Percentiles rank a stretch among this genome's conserved stretches.
Conservation (phyloP, 2,329 filamentous ascomycete species). For the Trichoderma koningii region DNA sequence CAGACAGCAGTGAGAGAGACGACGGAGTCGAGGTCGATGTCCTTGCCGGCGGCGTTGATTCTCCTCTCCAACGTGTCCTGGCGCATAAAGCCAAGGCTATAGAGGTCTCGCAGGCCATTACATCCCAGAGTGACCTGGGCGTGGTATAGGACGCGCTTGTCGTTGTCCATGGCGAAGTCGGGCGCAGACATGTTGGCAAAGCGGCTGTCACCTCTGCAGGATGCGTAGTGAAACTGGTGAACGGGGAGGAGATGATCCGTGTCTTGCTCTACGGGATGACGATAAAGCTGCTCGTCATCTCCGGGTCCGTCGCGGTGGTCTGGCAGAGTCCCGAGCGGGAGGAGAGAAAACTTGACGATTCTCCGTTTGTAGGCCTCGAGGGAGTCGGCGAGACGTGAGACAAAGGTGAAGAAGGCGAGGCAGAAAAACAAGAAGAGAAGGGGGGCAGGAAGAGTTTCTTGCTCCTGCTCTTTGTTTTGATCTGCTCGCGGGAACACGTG, state of each 20-base stretch:
- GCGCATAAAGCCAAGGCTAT: conserved; percentile 33
- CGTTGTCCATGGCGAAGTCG: conserved; percentile 31
- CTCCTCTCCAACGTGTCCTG: conserved; percentile 34
- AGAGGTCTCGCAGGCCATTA: conserved; percentile 30
- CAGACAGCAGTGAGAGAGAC: conserved; percentile 36
- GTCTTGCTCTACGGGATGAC: neutral
- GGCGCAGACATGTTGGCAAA: neutral
- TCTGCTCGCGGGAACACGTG: conserved; percentile 18
- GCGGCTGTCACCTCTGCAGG: neutral
- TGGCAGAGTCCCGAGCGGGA: neutral
- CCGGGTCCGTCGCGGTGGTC: neutral
- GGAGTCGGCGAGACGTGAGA: neutral
- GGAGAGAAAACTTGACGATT: conserved; percentile 5
- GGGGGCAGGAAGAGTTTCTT: neutral
- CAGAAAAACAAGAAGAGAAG: conserved; percentile 13
- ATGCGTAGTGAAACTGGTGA: neutral
- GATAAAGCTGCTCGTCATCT: neutral
- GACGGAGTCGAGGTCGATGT: conserved; percentile 29
- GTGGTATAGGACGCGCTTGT: conserved; percentile 28
- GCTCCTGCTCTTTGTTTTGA: neutral
- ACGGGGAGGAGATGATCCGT: too few relatives aligned
- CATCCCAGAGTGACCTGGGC: conserved; percentile 33
- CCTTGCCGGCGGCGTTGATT: conserved; percentile 22
- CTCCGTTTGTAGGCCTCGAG: conserved; percentile 12
- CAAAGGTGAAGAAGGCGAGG: neutral